Percentiles rank a stretch among this genome's conserved stretches.
Evolutionary conservation across 2,329 filamentous ascomycete species (phyloP).

Genomic region (Conoideocrella luteorostrata): DNA sequence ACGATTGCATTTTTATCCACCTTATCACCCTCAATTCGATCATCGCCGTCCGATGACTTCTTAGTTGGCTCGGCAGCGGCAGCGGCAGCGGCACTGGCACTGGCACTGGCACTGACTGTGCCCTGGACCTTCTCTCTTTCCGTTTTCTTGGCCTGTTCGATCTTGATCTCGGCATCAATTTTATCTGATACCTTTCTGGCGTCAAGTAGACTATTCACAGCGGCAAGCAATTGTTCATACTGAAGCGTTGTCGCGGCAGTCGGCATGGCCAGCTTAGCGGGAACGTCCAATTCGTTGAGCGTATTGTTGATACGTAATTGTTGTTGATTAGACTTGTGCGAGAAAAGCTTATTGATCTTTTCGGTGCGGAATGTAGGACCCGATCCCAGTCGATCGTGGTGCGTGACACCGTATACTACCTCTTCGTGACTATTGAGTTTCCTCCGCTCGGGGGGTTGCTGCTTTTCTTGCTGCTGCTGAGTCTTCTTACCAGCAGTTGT

Average conservation of each 20-base stretch:
- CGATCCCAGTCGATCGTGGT: conserved; percentile 76
- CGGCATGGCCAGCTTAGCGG: conserved; percentile 64
- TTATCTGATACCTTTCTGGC: conserved; percentile 70
- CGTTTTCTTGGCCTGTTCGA: conserved; percentile 50
- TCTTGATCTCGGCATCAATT: conserved; percentile 62
- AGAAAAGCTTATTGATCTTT: conserved; percentile 70
- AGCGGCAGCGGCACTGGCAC: neutral
- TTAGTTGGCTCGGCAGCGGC: neutral
- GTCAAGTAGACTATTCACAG: conserved; percentile 64
- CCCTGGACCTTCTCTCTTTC: conserved; percentile 39
- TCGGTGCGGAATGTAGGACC: conserved; percentile 89
- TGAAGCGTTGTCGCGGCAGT: conserved; percentile 64
- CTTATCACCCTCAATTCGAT: conserved; percentile 11
- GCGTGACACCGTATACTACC: conserved; percentile 72
- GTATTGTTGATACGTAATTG: conserved; percentile 68
- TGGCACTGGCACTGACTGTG: too few relatives aligned
- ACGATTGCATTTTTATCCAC: conserved; percentile 6
- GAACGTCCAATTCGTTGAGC: conserved; percentile 65
- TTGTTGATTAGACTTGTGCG: conserved; percentile 69
- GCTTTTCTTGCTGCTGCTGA: conserved; percentile 24
- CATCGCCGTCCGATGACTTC: neutral
- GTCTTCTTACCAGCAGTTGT: conserved; percentile 44
- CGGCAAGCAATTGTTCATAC: conserved; percentile 64
- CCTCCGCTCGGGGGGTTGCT: conserved; percentile 49
- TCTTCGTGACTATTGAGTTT: conserved; percentile 72